Evolutionary conservation across 169 alveolate species (phyloP).

Genomic region (Eimeria sp.): DNA sequence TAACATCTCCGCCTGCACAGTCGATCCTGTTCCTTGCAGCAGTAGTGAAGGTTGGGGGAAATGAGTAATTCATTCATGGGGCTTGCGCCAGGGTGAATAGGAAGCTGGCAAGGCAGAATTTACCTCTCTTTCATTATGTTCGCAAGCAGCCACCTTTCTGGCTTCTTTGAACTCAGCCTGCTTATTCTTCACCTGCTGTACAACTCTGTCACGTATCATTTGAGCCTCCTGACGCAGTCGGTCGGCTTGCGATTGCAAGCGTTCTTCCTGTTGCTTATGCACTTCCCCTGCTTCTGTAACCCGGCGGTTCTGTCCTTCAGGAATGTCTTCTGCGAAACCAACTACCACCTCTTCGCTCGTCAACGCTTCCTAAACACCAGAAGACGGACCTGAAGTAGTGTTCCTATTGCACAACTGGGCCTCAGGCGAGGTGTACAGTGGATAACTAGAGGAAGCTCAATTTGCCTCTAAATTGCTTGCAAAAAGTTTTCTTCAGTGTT

Average conservation of each 20-base stretch:
- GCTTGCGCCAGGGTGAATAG: neutral
- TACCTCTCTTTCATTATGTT: slow-evolving; percentile 29
- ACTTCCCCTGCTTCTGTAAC: neutral
- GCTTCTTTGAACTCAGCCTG: slow-evolving; percentile 29
- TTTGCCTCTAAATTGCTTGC: neutral
- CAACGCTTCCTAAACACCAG: slow-evolving; percentile 47
- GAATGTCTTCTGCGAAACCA: slow-evolving; percentile 9
- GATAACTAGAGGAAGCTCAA: neutral
- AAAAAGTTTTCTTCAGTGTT: neutral
- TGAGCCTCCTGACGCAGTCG: slow-evolving; percentile 67
- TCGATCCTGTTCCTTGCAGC: neutral
- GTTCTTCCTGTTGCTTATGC: slow-evolving; percentile 29
- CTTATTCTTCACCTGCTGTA: slow-evolving; percentile 34
- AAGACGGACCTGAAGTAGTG: neutral
- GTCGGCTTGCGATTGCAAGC: slow-evolving; percentile 48
- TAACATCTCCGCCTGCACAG: slow-evolving; percentile 34
- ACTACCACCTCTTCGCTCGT: slow-evolving; percentile 61
- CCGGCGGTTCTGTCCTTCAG: slow-evolving; percentile 8
- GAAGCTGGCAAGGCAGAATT: neutral
- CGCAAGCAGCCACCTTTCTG: slow-evolving; percentile 33
- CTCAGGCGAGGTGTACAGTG: neutral
- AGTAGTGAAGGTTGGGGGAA: neutral
- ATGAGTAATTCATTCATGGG: too few species aligned
- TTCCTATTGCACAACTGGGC: neutral
- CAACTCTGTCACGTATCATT: slow-evolving; percentile 37